Percentiles rank a stretch among this genome's conserved stretches.
These are phyloP conservation scores for Cornus kousa DNA, from an alignment of 148 eudicot species.

Conservation along the genomic window DNA sequence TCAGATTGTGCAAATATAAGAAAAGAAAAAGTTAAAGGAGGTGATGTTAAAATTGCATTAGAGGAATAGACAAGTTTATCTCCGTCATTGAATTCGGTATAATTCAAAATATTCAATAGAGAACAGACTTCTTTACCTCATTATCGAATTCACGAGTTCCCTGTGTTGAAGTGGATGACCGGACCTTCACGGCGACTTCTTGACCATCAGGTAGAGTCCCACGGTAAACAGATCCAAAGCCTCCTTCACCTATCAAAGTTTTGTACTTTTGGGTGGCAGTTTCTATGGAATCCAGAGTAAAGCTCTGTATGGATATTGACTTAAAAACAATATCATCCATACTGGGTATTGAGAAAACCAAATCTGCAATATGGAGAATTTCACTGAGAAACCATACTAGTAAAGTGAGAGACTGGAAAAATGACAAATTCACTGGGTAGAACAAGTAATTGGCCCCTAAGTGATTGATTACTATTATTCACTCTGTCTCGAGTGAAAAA, in stretches of 20 bases:
- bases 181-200: conserved; percentile 65
- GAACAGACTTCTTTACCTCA: conserved; percentile 27
- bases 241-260: conserved; percentile 59
- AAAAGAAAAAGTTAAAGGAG: neutral
- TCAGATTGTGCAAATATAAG: neutral
- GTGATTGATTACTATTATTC: no score
- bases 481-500: no score
- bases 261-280: conserved; percentile 43
- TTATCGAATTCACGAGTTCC: conserved; percentile 63
- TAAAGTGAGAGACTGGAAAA: neutral
- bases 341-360: conserved; percentile 41
- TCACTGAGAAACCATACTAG: neutral
- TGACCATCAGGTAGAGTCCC: conserved; percentile 49
- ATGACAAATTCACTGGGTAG: neutral
- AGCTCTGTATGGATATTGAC: conserved; percentile 39
- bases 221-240: conserved; percentile 58
- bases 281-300: conserved; percentile 41
- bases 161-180: conserved; percentile 60
- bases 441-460: no score
- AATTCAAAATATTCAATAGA: no score
- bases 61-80: neutral
- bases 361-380: conserved; percentile 33
- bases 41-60: neutral
- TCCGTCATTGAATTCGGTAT: no score
- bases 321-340: conserved; percentile 28